Conservation (phyloP, 108 stramenopile species). For the Nitzschia putrida region DNA sequence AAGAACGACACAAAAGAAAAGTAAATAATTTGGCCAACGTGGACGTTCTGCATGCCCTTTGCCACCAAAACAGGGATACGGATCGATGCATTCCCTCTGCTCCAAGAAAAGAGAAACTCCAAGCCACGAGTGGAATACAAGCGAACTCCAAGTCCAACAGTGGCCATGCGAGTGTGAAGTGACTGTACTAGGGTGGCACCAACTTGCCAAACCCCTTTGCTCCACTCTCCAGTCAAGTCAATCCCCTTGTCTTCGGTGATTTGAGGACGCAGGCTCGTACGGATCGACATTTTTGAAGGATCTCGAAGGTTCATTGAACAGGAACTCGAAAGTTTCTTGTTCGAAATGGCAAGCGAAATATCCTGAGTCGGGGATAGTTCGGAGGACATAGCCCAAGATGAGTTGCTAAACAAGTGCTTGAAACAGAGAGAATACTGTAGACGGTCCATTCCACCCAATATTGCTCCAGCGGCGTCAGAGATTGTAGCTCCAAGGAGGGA, state of each 20-base stretch:
- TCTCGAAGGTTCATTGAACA: conserved; percentile 22
- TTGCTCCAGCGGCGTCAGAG: conserved; percentile 15
- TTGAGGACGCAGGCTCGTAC: conserved; percentile 23
- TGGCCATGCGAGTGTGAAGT: conserved; percentile 35
- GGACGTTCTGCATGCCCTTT: conserved; percentile 4
- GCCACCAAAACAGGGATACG: conserved; percentile 40
- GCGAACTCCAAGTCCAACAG: conserved; percentile 38
- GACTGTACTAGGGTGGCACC: conserved; percentile 34
- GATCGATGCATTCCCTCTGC: conserved; percentile 43
- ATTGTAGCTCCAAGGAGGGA: conserved; percentile 28
- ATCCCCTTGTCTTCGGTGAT: conserved; percentile 17
- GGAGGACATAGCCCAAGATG: conserved; percentile 26
- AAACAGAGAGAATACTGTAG: conserved; percentile 28
- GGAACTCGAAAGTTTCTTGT: conserved; percentile 23
- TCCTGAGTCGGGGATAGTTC: conserved; percentile 29
- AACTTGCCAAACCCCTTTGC: conserved; percentile 30
- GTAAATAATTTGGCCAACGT: conserved; percentile 25
- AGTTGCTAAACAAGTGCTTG: conserved; percentile 19
- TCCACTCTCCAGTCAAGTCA: conserved; percentile 23
- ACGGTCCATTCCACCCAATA: conserved; percentile 17
- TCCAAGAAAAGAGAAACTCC: conserved; percentile 46
- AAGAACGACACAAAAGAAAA: conserved; percentile 36
- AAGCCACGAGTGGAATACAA: conserved; percentile 32
- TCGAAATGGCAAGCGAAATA: conserved; percentile 17
- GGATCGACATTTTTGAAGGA: conserved; percentile 9